Evolutionary conservation across 495 filamentous ascomycete species (phyloP).

Genomic region (Neurospora sp.): DNA sequence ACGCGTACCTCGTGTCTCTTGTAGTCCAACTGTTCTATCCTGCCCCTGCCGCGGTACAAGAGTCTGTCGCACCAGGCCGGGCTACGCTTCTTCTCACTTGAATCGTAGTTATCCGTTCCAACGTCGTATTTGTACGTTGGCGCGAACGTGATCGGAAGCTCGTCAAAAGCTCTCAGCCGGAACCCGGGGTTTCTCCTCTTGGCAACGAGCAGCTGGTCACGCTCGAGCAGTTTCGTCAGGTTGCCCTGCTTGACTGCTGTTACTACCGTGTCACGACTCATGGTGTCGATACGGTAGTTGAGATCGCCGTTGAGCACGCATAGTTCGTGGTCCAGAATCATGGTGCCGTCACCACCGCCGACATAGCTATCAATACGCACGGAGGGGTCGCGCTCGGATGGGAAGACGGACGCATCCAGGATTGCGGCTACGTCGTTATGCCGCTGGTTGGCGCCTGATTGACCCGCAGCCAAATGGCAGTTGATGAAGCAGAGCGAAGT

Average conservation of each 20-base stretch:
- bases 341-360: conserved; percentile 84
- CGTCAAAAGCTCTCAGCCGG: conserved; percentile 73
- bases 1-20: conserved; percentile 77
- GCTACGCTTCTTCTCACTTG: conserved; percentile 87
- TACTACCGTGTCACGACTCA: conserved; percentile 84
- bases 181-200: conserved; percentile 81
- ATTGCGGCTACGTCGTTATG: conserved; percentile 92
- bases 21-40: conserved; percentile 82
- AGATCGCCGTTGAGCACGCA: conserved; percentile 94
- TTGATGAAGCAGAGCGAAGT: conserved; percentile 93
- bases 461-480: conserved; percentile 92
- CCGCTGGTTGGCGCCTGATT: conserved; percentile 76
- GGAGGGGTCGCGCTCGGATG: conserved; percentile 49
- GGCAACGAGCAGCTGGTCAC: conserved; percentile 85
- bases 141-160: conserved; percentile 78
- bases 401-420: conserved; percentile 65
- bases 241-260: conserved; percentile 70
- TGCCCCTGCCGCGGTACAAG: conserved; percentile 63
- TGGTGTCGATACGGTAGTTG: conserved; percentile 98
- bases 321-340: conserved; percentile 95
- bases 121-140: conserved; percentile 99
- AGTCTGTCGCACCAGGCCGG: conserved; percentile 96
- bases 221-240: conserved; percentile 79
- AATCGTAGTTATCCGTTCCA: conserved; percentile 86
- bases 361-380: conserved; percentile 66